Evolutionary conservation across 2,329 filamentous ascomycete genomes (phyloP).

Genomic region (Penicillium janthinellum): DNA sequence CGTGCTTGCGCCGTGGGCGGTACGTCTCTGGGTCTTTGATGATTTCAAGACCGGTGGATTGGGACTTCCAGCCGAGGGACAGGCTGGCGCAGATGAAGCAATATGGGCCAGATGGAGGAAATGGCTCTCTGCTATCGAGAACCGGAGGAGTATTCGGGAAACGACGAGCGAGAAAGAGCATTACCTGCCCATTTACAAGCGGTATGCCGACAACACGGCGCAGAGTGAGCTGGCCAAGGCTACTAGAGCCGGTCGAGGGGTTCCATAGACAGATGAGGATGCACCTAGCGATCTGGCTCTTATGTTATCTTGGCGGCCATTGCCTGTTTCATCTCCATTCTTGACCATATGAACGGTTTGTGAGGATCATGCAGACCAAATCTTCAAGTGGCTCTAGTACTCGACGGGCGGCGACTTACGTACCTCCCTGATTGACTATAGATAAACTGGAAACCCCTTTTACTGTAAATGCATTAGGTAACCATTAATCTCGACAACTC

Average conservation of each 20-base stretch:
- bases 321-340: not conserved
- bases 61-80: slow-evolving; percentile 52
- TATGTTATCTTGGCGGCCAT: not conserved
- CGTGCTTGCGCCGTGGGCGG: slow-evolving; percentile 71
- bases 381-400: no score
- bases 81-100: slow-evolving; percentile 56
- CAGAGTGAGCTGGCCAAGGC: slow-evolving; percentile 64
- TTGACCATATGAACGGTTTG: no score
- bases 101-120: slow-evolving; percentile 66
- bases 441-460: no score
- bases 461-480: no score
- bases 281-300: not conserved
- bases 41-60: slow-evolving; percentile 67
- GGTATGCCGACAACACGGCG: slow-evolving; percentile 67
- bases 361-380: no score
- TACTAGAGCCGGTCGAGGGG: slow-evolving; percentile 61
- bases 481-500: not conserved
- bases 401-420: no score
- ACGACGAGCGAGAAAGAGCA: slow-evolving; percentile 69
- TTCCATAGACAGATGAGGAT: slow-evolving; percentile 52
- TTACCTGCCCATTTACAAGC: slow-evolving; percentile 69
- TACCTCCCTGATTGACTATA: no score
- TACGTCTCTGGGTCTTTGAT: slow-evolving; percentile 72
- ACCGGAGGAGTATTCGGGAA: slow-evolving; percentile 63
- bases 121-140: slow-evolving; percentile 64